phyloP scores from a whole-genome alignment of 441 rosid species.

The Populus hybrid region DNA sequence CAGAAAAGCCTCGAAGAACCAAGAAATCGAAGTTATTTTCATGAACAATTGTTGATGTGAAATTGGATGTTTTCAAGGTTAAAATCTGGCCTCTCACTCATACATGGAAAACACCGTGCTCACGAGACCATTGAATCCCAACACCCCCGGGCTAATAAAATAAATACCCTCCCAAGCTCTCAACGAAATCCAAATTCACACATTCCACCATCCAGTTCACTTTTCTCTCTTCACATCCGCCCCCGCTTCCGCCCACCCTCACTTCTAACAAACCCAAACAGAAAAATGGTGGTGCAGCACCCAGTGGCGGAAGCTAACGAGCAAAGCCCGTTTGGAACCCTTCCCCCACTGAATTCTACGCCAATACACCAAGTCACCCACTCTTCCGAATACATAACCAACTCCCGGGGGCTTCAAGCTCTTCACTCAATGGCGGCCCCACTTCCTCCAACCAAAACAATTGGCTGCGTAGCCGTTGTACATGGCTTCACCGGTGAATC shows the following conservation, averaged over 20 bases:
- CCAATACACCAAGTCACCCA: conserved; percentile 59
- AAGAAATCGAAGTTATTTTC: too few relatives aligned
- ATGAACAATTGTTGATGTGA: too few relatives aligned
- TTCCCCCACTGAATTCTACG: conserved; percentile 44
- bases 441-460: conserved; percentile 37
- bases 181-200: background rate
- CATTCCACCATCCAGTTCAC: background rate
- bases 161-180: background rate
- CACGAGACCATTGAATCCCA: too few relatives aligned
- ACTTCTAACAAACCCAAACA: background rate
- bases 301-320: conserved; percentile 31
- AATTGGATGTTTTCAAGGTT: too few relatives aligned
- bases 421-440: conserved; percentile 96
- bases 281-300: conserved; percentile 17
- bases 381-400: conserved; percentile 66
- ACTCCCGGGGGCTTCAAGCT: conserved; percentile 73
- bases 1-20: too few relatives aligned
- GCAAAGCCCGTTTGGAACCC: conserved; percentile 13
- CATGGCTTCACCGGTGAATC: conserved; percentile 92
- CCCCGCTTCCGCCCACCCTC: background rate
- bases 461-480: conserved; percentile 70
- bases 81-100: too few relatives aligned
- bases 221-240: background rate
- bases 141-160: too few relatives aligned
- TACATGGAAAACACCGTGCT: too few relatives aligned